These are phyloP conservation scores for Acer negundo DNA, from an alignment of 345 rosid genomes.

Conservation along the genomic window DNA sequence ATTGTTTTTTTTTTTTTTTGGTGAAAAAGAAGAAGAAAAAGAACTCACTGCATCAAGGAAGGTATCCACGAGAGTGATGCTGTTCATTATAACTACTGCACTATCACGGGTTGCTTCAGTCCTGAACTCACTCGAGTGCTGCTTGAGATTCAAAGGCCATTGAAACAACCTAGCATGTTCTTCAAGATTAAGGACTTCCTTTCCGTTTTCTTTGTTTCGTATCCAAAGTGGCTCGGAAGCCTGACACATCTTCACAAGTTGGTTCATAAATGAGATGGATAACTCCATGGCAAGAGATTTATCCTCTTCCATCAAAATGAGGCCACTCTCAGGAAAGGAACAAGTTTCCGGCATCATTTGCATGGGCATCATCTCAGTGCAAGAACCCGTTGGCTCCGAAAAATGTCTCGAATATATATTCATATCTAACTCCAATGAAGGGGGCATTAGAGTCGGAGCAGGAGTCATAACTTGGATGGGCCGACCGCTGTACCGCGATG, in stretches of 20 bases:
- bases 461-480: constrained; percentile 48
- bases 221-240: constrained; percentile 72
- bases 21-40: too few relatives aligned
- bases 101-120: constrained; percentile 74
- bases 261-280: constrained; percentile 65
- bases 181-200: constrained; percentile 55
- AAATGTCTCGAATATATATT: constrained; percentile 55
- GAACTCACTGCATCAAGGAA: constrained; percentile 80
- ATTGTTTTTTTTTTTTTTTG: too few relatives aligned
- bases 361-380: constrained; percentile 50
- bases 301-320: constrained; percentile 65
- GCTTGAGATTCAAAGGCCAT: constrained; percentile 55
- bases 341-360: constrained; percentile 47
- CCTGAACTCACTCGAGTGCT: constrained; percentile 41
- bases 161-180: constrained; percentile 71
- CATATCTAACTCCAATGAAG: constrained; percentile 81
- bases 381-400: constrained; percentile 39
- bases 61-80: constrained; percentile 75
- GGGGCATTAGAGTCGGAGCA: constrained; percentile 41
- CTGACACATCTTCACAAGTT: constrained; percentile 70
- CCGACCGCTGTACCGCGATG: constrained; percentile 56
- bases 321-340: constrained; percentile 34
- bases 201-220: constrained; percentile 34
- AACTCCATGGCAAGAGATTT: constrained; percentile 67
- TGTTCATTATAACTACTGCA: constrained; percentile 87